Conservation (phyloP, 1,284 basidiomycete genomes). For the Entoloma clypeatum region DNA sequence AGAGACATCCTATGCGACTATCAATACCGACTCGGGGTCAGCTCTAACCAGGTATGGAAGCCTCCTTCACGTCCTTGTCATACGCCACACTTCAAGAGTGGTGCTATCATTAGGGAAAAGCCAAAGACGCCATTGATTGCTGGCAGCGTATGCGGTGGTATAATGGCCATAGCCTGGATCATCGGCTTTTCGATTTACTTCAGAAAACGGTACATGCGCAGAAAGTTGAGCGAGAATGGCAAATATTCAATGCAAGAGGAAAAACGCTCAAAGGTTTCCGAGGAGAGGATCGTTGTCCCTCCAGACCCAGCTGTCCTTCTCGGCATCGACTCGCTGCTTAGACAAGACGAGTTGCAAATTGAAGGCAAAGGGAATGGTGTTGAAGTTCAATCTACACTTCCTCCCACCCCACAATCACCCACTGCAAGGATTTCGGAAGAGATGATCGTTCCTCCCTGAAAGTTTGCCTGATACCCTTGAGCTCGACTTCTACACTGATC, state of each 20-base stretch:
- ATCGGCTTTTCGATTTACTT: conserved; percentile 46
- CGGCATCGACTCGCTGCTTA: conserved; percentile 43
- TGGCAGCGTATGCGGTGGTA: conserved; percentile 54
- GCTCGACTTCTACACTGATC: not conserved
- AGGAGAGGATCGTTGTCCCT: conserved; percentile 53
- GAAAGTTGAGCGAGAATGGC: conserved; percentile 36
- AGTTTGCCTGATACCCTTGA: too few relatives aligned
- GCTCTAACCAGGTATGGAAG: not conserved
- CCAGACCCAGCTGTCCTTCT: conserved; percentile 63
- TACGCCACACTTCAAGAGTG: not conserved
- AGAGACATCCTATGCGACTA: too few relatives aligned
- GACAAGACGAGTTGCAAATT: conserved; percentile 38
- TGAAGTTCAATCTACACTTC: not conserved
- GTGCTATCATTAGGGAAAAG: conserved; percentile 37
- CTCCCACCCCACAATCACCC: not conserved
- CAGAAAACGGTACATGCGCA: conserved; percentile 38
- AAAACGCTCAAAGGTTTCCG: conserved; percentile 27
- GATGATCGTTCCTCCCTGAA: conserved; percentile 12
- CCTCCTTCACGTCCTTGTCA: not conserved
- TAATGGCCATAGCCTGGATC: conserved; percentile 50
- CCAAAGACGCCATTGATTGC: conserved; percentile 62
- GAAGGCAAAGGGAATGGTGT: conserved; percentile 19
- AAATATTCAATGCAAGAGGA: conserved; percentile 29
- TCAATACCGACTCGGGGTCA: too few relatives aligned
- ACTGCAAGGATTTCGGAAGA: conserved; percentile 17